Base-by-base conservation (phyloP, 306 rosid species). In the Rosa lucieae region DNA sequence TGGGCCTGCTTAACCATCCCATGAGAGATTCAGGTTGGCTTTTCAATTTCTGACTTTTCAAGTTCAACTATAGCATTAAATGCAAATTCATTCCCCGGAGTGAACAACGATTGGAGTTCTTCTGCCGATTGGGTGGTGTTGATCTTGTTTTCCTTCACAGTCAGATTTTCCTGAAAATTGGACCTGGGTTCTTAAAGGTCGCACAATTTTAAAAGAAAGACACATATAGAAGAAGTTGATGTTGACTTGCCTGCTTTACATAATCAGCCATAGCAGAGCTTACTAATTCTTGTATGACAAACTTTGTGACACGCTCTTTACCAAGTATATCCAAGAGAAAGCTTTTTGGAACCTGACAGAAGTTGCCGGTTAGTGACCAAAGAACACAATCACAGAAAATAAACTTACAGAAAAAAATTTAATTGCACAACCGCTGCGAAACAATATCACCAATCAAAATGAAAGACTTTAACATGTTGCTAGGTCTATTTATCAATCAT, bases 231-330 rank as follows among this genome's bases (percentile, higher is more conserved):
- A 32, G 76, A 40, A 52, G 53, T 67, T 59, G 73, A 78, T 14
- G 49, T 44, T 40, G 39, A 83, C 90, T 87, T 82, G 72, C 97
- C 92, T 89, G 84, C 87, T 72, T 83, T 21, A 78, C 91, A 67
- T 88, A 94, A 78, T 90, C 92, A 82, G 88, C 92, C 93, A 92
- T 85, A 58, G 93, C 79, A 72, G 90, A 89, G 77, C 86, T 94
- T 46, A 94, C 85, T 67, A 94, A 88, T 84, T 94, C 98, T 80
- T 94, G 97, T 73, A 94, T 88, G 65, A 84, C 88, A 82, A 92
- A 94, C 79, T 82, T 89, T 1, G 84, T 89, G 69, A 94, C 97
- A 11, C 93, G 86, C 48, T 94, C 92, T 79, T 92, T 84, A 69
- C 98, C 98, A 70, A 90, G 87, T 65, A 87, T 82, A 67, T 89